Conservation (phyloP, 176 grass and related monocot species). For the Carex scoparia region DNA sequence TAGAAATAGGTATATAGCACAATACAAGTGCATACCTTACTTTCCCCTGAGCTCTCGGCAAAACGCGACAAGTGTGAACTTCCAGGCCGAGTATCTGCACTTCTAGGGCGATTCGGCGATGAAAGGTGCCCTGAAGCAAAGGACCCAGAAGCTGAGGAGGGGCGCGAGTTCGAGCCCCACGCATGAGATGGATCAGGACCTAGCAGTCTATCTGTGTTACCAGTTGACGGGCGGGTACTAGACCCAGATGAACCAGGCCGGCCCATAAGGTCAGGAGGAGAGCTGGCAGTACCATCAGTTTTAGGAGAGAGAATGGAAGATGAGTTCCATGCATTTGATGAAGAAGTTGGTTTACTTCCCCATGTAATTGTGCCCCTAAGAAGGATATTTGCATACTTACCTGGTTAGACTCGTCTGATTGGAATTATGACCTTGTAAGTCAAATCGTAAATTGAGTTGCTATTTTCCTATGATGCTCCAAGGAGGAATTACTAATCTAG, state of each 20-base stretch:
- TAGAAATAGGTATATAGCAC: not conserved
- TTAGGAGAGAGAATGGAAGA: conserved; percentile 75
- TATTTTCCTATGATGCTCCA: not conserved
- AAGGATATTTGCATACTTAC: conserved; percentile 16
- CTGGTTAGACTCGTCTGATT: not conserved
- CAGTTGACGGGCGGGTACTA: conserved; percentile 84
- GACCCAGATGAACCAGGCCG: conserved; percentile 69
- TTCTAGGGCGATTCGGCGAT: conserved; percentile 61
- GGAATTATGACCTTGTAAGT: not conserved
- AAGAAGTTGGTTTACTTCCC: conserved; percentile 61
- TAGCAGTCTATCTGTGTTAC: conserved; percentile 62
- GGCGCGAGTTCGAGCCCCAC: conserved; percentile 83
- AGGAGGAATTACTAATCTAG: not conserved
- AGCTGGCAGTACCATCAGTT: conserved; percentile 48
- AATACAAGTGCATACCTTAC: conserved; percentile 1
- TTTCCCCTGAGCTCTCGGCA: conserved; percentile 44
- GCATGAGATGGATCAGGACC: conserved; percentile 54
- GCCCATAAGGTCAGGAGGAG: conserved; percentile 51
- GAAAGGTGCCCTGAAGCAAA: conserved; percentile 49
- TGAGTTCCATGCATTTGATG: conserved; percentile 79
- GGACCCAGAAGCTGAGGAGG: conserved; percentile 75
- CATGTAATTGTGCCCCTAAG: conserved; percentile 88
- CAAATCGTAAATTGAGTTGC: not conserved
- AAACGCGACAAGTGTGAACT: conserved; percentile 96
- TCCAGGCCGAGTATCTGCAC: conserved; percentile 95